phyloP scores from a whole-genome alignment of 1,284 basidiomycete species.

The Earliella scabrosa region DNA sequence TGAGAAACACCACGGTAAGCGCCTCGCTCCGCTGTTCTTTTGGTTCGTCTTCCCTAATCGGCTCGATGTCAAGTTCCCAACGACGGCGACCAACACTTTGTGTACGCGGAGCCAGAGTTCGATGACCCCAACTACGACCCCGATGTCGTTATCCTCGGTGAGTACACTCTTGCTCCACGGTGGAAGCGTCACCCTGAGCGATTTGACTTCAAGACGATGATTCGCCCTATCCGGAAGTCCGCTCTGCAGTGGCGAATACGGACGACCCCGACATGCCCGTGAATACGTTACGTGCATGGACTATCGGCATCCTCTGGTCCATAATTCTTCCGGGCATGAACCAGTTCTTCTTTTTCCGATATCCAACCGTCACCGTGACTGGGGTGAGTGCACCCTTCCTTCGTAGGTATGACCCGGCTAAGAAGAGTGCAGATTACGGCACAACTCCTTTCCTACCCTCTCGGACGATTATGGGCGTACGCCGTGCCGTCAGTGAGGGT shows the following conservation, averaged over 20 bases:
- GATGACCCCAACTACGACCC: constrained; percentile 71
- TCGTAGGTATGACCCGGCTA: background rate
- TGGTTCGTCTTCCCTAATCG: background rate
- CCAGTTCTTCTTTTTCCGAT: constrained; percentile 75
- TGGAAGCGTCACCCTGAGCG: no score
- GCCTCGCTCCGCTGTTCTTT: background rate
- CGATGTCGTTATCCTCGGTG: constrained; percentile 36
- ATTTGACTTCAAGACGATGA: constrained; percentile 59
- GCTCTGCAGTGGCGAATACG: constrained; percentile 77
- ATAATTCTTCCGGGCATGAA: constrained; percentile 65
- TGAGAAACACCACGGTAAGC: constrained; percentile 20
- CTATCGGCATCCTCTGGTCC: constrained; percentile 59
- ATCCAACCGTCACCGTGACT: constrained; percentile 54
- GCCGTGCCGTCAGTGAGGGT: constrained; percentile 56
- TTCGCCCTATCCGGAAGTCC: constrained; percentile 77
- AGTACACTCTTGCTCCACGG: background rate
- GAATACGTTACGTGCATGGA: constrained; percentile 68
- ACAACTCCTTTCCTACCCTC: constrained; percentile 64
- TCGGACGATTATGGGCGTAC: constrained; percentile 60
- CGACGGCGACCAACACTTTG: constrained; percentile 4
- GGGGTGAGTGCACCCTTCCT: constrained; percentile 16
- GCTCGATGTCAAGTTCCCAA: background rate
- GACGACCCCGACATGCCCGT: constrained; percentile 69
- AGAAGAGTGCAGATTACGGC: constrained; percentile 48
- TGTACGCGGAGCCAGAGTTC: constrained; percentile 42